Evolutionary conservation across 2,329 filamentous ascomycete species (phyloP), one percentile per base, ranked within the genome.

Genomic region (Beauveria scarabaeidicola): DNA sequence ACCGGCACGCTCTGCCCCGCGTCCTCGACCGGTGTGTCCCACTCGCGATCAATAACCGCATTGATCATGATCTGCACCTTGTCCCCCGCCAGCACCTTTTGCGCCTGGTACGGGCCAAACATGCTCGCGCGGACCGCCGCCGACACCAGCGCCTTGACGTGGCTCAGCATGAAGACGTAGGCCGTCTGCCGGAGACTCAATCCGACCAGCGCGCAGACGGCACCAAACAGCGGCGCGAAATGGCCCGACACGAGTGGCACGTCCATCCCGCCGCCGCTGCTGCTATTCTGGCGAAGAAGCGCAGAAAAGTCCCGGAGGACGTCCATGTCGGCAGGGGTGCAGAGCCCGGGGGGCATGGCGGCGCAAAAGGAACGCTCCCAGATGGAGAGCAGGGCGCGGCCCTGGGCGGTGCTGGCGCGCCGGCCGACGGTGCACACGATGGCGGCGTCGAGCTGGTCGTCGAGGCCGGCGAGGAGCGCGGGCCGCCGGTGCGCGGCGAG

Each of bases 81-180:
- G 21, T 67, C 70, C 43, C 84, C 81, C 2, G 88, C 89, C 52
- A 94, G 76, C 29, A 91, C 75, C 63, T 81, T 83, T 70, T 94
- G 90, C 60, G 87, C 87, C 70, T 91, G 87, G 69, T 91, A 94
- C 7, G 90, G 90, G 0, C 90, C 90, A 72, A 93, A 85, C 64
- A 91, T 81, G 67, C 87, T 88, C 23, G 89, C 87, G 58, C 90
- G 77, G 63, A 94, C 89, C 0, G 86, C 90, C 1, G 90, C 90
- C 46, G 86, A 90, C 52, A 91, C 78, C 57, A 93, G 74, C 0
- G 89, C 88, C 71, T 90, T 89, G 60, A 87, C 85, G 72, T 93
- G 90, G 62, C 85, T 83, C 64, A 93, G 80, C 70, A 93, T 74
- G 70, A 90, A 92, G 27, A 92, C 76, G 70, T 91, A 91, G 1